Percentiles rank a stretch among this genome's conserved stretches.
These are phyloP conservation scores for Hanseniaspora jakobsenii DNA, from an alignment of 805 yeast genomes.

Conservation along the genomic window DNA sequence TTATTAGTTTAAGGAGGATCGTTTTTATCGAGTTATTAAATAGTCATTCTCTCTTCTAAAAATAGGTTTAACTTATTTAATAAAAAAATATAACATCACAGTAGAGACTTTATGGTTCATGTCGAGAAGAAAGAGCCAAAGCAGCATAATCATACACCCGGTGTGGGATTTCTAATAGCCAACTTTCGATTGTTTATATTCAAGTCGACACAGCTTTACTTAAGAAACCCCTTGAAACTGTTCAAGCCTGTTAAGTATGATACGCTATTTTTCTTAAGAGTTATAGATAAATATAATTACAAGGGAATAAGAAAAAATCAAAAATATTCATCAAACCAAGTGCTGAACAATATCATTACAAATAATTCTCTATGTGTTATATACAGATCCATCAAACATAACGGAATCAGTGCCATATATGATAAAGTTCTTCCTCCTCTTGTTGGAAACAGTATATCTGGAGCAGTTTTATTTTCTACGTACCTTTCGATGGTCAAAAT, in stretches of 20 bases:
- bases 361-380: constrained; percentile 73
- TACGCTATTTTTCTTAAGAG: constrained; percentile 56
- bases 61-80: too few relatives aligned
- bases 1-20: too few relatives aligned
- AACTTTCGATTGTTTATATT: constrained; percentile 74
- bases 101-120: too few relatives aligned
- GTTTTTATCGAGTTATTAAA: too few relatives aligned
- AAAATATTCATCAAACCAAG: background rate
- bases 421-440: constrained; percentile 73
- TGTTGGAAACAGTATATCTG: constrained; percentile 79
- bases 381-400: constrained; percentile 53
- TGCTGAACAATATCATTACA: constrained; percentile 33
- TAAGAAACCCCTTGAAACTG: constrained; percentile 71
- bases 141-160: constrained; percentile 25
- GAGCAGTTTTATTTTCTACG: constrained; percentile 71
- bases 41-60: too few relatives aligned
- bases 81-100: too few relatives aligned
- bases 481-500: constrained; percentile 41
- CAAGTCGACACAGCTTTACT: constrained; percentile 64
- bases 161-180: constrained; percentile 72
- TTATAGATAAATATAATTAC: constrained; percentile 35
- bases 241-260: constrained; percentile 88
- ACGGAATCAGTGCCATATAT: constrained; percentile 82
- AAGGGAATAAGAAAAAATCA: constrained; percentile 15
- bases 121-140: too few relatives aligned